phyloP scores from a whole-genome alignment of 2,329 filamentous ascomycete genomes.

The Elsinoe fawcettii region DNA sequence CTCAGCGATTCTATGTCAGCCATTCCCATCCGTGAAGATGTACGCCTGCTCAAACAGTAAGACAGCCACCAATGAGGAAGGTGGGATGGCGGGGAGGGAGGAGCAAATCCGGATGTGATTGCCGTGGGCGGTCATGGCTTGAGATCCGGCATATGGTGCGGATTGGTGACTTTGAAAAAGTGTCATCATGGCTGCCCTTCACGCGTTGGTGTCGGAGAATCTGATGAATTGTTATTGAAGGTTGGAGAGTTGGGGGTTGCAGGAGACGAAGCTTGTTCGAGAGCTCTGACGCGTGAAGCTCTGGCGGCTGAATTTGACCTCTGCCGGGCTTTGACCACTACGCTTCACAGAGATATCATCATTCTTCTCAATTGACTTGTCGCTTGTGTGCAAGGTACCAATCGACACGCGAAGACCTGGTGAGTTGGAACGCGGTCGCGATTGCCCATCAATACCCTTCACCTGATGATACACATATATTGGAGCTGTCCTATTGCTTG shows the following conservation, averaged over 20 bases:
- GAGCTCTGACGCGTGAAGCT: neutral
- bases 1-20: neutral
- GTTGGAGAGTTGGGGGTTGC: neutral
- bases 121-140: slow-evolving; percentile 3
- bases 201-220: neutral
- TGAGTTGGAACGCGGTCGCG: neutral
- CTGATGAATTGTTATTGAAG: neutral
- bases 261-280: neutral
- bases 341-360: neutral
- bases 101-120: slow-evolving; percentile 1
- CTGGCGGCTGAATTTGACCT: neutral
- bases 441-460: neutral
- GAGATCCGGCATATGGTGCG: neutral
- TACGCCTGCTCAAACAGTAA: slow-evolving; percentile 5
- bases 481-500: slow-evolving; percentile 21
- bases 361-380: neutral
- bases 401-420: neutral
- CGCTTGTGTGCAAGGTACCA: neutral
- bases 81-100: slow-evolving; percentile 10
- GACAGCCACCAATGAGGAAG: slow-evolving; percentile 12
- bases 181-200: neutral
- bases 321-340: neutral
- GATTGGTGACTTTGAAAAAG: neutral
- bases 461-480: slow-evolving; percentile 19
- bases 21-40: neutral